Conservation (phyloP, 2,329 filamentous ascomycete genomes). For the Parastagonospora nodorum region DNA sequence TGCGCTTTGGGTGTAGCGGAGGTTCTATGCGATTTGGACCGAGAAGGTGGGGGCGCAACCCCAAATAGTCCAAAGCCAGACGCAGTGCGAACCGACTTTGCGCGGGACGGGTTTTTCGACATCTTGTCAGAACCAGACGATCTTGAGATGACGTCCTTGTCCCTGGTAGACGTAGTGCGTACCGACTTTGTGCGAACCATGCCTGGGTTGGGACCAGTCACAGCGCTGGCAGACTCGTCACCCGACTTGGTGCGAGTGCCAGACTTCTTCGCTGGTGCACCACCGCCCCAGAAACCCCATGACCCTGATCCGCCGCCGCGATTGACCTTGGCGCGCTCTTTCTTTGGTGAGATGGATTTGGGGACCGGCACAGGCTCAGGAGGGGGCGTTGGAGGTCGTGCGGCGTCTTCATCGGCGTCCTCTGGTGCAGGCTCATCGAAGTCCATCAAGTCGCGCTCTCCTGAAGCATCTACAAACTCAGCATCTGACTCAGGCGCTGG, state of each 20-base stretch:
- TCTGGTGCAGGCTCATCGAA: constrained; percentile 29
- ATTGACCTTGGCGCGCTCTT: constrained; percentile 76
- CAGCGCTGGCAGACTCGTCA: constrained; percentile 34
- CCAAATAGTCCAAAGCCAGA: constrained; percentile 71
- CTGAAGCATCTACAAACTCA: constrained; percentile 21
- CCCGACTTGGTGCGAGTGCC: constrained; percentile 45
- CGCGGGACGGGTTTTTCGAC: constrained; percentile 54
- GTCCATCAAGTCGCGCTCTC: constrained; percentile 23
- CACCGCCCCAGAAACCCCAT: constrained; percentile 77
- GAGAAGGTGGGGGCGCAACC: constrained; percentile 56
- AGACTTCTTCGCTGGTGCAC: constrained; percentile 44
- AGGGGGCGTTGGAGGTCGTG: constrained; percentile 54
- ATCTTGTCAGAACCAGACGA: constrained; percentile 76
- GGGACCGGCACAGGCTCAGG: constrained; percentile 48
- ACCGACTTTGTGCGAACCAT: constrained; percentile 63
- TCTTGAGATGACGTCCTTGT: constrained; percentile 68
- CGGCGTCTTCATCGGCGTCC: constrained; percentile 32
- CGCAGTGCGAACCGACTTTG: constrained; percentile 60
- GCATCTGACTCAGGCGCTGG: constrained; percentile 27
- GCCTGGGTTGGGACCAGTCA: constrained; percentile 46
- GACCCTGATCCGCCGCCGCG: constrained; percentile 69
- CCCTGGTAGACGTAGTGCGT: constrained; percentile 52
- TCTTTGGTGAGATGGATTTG: constrained; percentile 62
- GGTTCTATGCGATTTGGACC: constrained; percentile 71
- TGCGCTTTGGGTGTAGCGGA: constrained; percentile 61